A percentile compares a stretch with the other conserved stretches of the same genome.
These are phyloP conservation scores for Verticillium nonalfalfae DNA, from an alignment of 2,329 filamentous ascomycete species.

Conservation along the genomic window DNA sequence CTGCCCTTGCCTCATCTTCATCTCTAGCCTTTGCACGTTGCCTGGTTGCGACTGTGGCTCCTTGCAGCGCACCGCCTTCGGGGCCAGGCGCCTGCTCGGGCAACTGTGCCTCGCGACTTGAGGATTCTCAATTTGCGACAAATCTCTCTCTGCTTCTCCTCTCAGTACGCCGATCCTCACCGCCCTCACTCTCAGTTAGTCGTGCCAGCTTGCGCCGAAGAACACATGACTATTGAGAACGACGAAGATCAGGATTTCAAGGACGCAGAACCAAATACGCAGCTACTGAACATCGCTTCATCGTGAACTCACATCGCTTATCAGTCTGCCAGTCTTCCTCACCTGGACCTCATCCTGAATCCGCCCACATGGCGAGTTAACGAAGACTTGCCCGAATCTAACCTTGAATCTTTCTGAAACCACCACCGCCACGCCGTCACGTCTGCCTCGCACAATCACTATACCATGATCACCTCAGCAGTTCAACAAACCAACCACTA, in stretches of 20 bases:
- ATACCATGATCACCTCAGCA: conserved; percentile 33
- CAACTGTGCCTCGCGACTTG: neutral
- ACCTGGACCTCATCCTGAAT: neutral
- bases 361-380: conserved; percentile 25
- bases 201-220: neutral
- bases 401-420: conserved; percentile 7
- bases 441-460: conserved; percentile 14
- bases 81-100: neutral
- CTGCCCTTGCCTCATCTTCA: neutral
- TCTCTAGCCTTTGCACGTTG: neutral
- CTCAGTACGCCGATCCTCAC: neutral
- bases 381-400: conserved; percentile 6
- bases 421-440: neutral
- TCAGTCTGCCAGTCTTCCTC: neutral
- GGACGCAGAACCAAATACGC: neutral
- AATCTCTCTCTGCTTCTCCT: neutral
- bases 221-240: neutral
- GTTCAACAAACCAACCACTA: conserved; percentile 23
- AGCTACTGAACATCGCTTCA: neutral
- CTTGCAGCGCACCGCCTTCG: neutral
- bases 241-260: neutral
- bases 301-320: neutral
- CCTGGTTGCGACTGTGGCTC: neutral
- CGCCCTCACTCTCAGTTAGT: neutral
- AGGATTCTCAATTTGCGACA: neutral